phyloP scores from a whole-genome alignment of 176 grass and related monocot genomes.

The Melocanna baccifera region DNA sequence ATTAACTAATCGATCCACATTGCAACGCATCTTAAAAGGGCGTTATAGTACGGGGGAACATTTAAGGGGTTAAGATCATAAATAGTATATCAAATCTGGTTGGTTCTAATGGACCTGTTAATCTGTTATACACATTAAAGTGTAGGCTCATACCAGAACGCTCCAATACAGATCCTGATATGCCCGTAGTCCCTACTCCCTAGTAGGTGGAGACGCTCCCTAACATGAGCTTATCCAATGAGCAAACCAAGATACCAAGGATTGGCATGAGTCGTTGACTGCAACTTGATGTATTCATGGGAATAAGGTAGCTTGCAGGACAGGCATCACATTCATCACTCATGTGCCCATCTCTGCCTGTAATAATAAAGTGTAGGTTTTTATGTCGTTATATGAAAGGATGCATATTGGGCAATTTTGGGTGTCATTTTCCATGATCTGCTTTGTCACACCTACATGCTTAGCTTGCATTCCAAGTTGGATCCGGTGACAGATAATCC shows the following conservation, averaged over 20 bases:
- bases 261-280: conserved; percentile 15
- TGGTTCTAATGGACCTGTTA: conserved; percentile 1
- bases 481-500: conserved; percentile 22
- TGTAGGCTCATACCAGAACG: background rate
- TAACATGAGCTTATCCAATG: background rate
- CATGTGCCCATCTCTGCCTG: conserved; percentile 15
- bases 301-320: conserved; percentile 11
- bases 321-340: conserved; percentile 26
- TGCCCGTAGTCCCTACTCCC: background rate
- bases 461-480: conserved; percentile 35
- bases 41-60: background rate
- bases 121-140: background rate
- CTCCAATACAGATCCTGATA: background rate
- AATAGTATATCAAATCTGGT: background rate
- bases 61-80: background rate
- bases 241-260: background rate
- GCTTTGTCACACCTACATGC: conserved; percentile 14
- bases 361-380: background rate
- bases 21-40: background rate
- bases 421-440: conserved; percentile 16
- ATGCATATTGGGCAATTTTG: background rate
- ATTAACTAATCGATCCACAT: background rate
- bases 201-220: conserved; percentile 18
- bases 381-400: background rate
- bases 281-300: conserved; percentile 16